Evolutionary conservation across 2,329 filamentous ascomycete genomes (phyloP).

Genomic region (Dothistroma pini): DNA sequence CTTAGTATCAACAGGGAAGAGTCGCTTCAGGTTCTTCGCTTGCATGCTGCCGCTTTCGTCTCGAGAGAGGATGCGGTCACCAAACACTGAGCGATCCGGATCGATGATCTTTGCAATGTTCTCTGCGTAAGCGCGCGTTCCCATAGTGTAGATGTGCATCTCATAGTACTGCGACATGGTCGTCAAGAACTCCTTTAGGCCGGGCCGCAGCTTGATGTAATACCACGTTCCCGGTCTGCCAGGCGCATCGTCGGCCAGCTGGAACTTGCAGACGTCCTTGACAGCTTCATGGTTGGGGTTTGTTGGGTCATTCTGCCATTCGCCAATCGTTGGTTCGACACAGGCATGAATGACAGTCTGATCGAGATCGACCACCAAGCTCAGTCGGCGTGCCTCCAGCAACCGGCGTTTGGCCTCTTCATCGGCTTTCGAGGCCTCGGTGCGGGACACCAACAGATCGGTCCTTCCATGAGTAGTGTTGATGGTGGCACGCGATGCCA

Average conservation of each 20-base stretch:
- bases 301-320: conserved; percentile 84
- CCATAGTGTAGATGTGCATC: conserved; percentile 98
- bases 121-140: conserved; percentile 90
- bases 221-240: conserved; percentile 83
- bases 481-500: conserved; percentile 83
- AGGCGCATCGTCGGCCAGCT: conserved; percentile 80
- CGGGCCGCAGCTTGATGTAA: conserved; percentile 96
- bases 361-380: conserved; percentile 92
- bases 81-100: conserved; percentile 83
- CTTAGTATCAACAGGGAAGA: conserved; percentile 95
- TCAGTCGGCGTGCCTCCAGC: conserved; percentile 76
- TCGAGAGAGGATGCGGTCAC: conserved; percentile 89
- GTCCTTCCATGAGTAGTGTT: conserved; percentile 94
- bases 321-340: conserved; percentile 90
- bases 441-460: conserved; percentile 76
- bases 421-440: conserved; percentile 76
- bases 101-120: conserved; percentile 92
- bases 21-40: conserved; percentile 79
- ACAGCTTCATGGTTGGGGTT: conserved; percentile 92
- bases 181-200: conserved; percentile 74
- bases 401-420: conserved; percentile 81
- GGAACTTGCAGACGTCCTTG: conserved; percentile 82
- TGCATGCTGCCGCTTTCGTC: conserved; percentile 95
- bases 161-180: conserved; percentile 80
- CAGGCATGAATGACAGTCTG: conserved; percentile 98